Base-by-base conservation (phyloP, 345 rosid species). In the Melaleuca alternifolia region DNA sequence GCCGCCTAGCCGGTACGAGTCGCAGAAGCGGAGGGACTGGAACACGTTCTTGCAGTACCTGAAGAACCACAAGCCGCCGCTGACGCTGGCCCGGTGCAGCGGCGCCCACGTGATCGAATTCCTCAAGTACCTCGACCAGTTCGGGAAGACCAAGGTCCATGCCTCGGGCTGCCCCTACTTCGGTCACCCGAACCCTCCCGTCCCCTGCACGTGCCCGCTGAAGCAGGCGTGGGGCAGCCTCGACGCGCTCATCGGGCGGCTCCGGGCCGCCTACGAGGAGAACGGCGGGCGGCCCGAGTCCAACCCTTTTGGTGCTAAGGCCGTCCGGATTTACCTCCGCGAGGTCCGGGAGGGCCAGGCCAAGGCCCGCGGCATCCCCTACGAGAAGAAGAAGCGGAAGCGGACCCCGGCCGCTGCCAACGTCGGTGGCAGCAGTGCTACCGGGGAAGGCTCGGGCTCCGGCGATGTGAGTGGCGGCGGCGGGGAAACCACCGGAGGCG, bases 1-100 rank as follows among this genome's bases (percentile, higher is more conserved):
- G 14, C 84, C 87, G 50, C 85, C 82, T 37, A 86, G 88, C 53
- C 28, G 88, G 79, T 86, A 86, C 52, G 88, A 86, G 85, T 82
- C 88, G 51, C 88, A 86, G 83, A 86, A 86, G 88, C 85, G 88
- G 85, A 59, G 88, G 71, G 88, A 86, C 85, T 86, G 88, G 88
- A 86, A 57, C 77, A 82, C 85, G 54, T 86, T 86, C 77, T 85
- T 83, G 77, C 88, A 86, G 88, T 86, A 86, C 82, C 83, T 86
- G 83, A 83, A 51, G 82, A 83, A 86, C 83, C 88, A 86, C 85
- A 86, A 86, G 83, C 88, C 88, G 11, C 88, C 88, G 18, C 44
- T 86, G 88, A 86, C 50, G n/a, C 85, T 86, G 54, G 50, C 83
- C 15, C 54, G 88, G 88, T 86, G 88, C 88, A 86, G 88, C 81